These are phyloP conservation scores for Apiospora saccharicola DNA, from an alignment of 2,329 filamentous ascomycete species.

Conservation along the genomic window DNA sequence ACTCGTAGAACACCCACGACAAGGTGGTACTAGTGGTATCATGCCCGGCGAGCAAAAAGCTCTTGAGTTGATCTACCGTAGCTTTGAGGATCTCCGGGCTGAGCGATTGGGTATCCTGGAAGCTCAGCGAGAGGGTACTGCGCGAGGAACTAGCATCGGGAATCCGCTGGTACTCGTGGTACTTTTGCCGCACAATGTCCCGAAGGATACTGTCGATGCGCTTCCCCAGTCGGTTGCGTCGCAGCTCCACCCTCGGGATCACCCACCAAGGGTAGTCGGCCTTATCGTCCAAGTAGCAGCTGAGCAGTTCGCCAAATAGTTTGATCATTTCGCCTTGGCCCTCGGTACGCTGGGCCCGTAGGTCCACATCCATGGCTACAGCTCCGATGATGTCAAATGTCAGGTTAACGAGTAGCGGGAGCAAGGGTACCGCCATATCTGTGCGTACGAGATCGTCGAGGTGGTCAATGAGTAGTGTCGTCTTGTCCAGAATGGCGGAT, in stretches of 20 bases:
- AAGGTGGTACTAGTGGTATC: background rate
- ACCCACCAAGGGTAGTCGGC: slow-evolving; percentile 35
- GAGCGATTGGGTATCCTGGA: background rate
- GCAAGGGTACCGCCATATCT: slow-evolving; percentile 39
- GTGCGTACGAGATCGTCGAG: slow-evolving; percentile 41
- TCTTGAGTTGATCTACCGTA: background rate
- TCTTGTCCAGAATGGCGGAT: background rate
- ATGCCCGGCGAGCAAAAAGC: background rate
- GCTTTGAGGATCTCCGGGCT: background rate
- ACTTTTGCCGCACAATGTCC: background rate
- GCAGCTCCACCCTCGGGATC: slow-evolving; percentile 27
- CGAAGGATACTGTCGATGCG: slow-evolving; percentile 32
- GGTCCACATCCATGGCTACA: slow-evolving; percentile 45
- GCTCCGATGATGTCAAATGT: slow-evolving; percentile 50
- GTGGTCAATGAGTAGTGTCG: background rate
- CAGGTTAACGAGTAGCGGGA: slow-evolving; percentile 39
- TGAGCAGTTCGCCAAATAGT: slow-evolving; percentile 39
- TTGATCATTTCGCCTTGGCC: slow-evolving; percentile 41
- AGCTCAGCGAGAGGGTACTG: background rate
- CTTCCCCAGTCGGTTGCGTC: slow-evolving; percentile 27
- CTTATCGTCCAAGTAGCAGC: slow-evolving; percentile 35
- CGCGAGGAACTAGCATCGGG: background rate
- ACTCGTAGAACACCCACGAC: background rate
- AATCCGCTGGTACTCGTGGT: background rate
- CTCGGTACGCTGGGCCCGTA: slow-evolving; percentile 42